A percentile compares a stretch with the other conserved stretches of the same genome.
These are phyloP conservation scores for Xylaria polymorpha DNA, from an alignment of 2,329 filamentous ascomycete genomes.

Conservation along the genomic window DNA sequence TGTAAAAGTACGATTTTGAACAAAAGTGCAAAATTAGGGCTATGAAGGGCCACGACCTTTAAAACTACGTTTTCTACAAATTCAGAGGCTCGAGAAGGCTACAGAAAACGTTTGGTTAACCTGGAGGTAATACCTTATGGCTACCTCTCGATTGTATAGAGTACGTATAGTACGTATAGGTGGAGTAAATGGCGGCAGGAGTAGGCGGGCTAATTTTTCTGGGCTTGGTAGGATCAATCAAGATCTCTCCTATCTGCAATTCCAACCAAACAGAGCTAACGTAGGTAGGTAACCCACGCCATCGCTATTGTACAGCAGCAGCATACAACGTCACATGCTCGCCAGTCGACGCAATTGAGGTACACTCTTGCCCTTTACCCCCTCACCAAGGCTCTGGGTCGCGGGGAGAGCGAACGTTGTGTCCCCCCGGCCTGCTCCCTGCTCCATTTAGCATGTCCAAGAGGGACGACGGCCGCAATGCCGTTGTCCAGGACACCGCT, in stretches of 20 bases:
- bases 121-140: no score
- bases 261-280: conserved; percentile 1
- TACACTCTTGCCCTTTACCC: conserved; percentile 11
- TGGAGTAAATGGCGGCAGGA: no score
- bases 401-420: conserved; percentile 22
- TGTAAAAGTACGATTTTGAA: no score
- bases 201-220: not conserved
- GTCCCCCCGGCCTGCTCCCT: conserved; percentile 10
- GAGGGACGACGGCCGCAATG: conserved; percentile 36
- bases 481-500: conserved; percentile 47
- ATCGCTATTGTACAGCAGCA: conserved; percentile 1
- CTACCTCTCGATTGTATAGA: no score
- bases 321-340: conserved; percentile 27
- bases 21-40: no score
- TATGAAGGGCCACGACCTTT: no score
- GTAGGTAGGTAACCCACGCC: conserved; percentile 8
- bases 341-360: conserved; percentile 16
- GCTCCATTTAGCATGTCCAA: conserved; percentile 44
- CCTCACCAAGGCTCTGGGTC: conserved; percentile 3
- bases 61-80: no score
- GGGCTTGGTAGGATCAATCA: conserved; percentile 15
- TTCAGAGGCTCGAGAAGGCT: no score
- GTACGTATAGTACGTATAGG: no score
- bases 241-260: conserved; percentile 17
- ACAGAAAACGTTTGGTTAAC: no score